Evolutionary conservation across 805 yeast genomes (phyloP), one percentile per base, ranked within the genome.

Genomic region (Kluyveromyces dobzhanskii): DNA sequence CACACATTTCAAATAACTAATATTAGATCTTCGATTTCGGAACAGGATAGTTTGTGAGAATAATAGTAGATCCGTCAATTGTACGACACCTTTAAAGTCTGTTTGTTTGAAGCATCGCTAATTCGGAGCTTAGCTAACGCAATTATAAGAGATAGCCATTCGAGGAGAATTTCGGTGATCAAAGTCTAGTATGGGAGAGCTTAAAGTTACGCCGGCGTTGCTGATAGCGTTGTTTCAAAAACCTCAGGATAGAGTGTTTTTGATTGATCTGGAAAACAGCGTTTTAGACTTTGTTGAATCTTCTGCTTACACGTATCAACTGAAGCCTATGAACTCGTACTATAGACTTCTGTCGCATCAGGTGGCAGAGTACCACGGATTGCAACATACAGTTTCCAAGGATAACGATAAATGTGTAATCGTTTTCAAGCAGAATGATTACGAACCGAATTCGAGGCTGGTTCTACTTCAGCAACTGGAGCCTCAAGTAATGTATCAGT

Each of bases 311-410:
- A 66, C 57, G 46, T 67, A 53, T 57, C 70, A 47, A 45, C 52
- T 74, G 51, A 65, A 65, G 29, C 73, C 82, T 5, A 70, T 76
- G 70, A 82, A 82, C 55, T 78, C 86, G 2, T 82, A 78, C 54
- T 77, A 75, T 47, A 62, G 90, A 47, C 62, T 83, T 33, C 59
- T 83, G 39, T 70, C 81, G 0, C 88, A 83, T 56, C 82, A 80
- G 46, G 61, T 80, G 26, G 84, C 87, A 4, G 80, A 76, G 28
- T 80, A 79, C 53, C 78, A 80, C 50, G 62, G 67, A 17, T 55
- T 81, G 40, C 77, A 76, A 31, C 88, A 82, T 50, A 69, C 68
- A 7, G 46, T 70, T 32, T 60, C 75, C 10, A 73, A 69, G 47
- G 47, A 51, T 23, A 77, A 71, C 43, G 77, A 76, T 8, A 62